Conservation (phyloP, 331 rosid species). For the Ulmus americana region DNA sequence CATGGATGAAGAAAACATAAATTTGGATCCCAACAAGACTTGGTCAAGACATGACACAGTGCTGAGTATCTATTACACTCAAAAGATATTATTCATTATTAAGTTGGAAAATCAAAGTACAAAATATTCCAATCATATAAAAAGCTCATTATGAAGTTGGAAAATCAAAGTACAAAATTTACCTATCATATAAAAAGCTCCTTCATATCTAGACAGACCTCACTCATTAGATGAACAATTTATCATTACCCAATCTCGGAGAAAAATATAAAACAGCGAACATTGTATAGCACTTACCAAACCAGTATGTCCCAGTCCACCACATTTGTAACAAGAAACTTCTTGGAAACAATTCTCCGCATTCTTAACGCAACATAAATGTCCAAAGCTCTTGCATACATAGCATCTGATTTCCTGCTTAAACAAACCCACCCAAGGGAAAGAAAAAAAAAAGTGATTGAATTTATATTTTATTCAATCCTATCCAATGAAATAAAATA, state of each 20-base stretch:
- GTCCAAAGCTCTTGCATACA: slow-evolving; percentile 70
- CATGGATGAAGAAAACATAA: background rate
- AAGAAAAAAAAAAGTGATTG: background rate
- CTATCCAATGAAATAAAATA: slow-evolving; percentile 7
- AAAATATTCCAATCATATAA: too few species aligned
- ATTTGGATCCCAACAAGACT: too few species aligned
- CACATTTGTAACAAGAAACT: slow-evolving; percentile 83
- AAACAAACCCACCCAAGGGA: slow-evolving; percentile 7
- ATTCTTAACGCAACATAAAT: slow-evolving; percentile 58
- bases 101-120: too few species aligned
- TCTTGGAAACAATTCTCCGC: slow-evolving; percentile 30
- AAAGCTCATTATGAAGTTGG: too few species aligned
- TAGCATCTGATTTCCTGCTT: slow-evolving; percentile 70
- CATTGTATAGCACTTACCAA: slow-evolving; percentile 49
- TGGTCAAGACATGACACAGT: too few species aligned
- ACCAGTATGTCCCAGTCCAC: slow-evolving; percentile 75
- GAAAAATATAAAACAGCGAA: slow-evolving; percentile 1
- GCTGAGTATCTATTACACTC: too few species aligned
- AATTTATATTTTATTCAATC: slow-evolving; percentile 16
- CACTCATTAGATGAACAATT: background rate
- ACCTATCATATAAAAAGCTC: too few species aligned
- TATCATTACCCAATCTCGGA: background rate
- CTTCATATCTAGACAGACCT: too few species aligned
- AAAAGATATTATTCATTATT: too few species aligned
- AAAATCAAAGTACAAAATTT: too few species aligned